A percentile compares a stretch with the other conserved stretches of the same genome.
phyloP scores from a whole-genome alignment of 1,284 basidiomycete species.

The Sanghuangporus baumii region DNA sequence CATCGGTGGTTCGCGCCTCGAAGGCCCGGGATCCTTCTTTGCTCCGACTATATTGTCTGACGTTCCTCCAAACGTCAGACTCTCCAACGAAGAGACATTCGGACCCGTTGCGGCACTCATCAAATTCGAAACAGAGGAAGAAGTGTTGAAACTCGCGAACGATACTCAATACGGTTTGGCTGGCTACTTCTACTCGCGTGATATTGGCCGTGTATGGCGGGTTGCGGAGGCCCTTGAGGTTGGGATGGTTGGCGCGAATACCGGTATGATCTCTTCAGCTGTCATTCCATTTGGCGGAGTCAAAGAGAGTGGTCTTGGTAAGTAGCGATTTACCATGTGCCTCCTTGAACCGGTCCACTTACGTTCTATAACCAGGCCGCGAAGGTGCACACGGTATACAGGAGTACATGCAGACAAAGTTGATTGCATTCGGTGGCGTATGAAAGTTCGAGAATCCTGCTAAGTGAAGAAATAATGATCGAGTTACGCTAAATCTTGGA shows the following conservation, averaged over 20 bases:
- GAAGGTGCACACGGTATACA: conserved; percentile 80
- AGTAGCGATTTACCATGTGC: conserved; percentile 19
- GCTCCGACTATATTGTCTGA: conserved; percentile 87
- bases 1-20: conserved; percentile 72
- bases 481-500: background rate
- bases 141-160: conserved; percentile 87
- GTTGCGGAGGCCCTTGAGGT: conserved; percentile 97
- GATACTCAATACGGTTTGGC: conserved; percentile 83
- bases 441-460: conserved; percentile 22
- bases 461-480: background rate
- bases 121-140: conserved; percentile 90
- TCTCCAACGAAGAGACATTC: conserved; percentile 83
- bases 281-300: conserved; percentile 91
- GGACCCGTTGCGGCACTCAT: conserved; percentile 76
- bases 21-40: conserved; percentile 55
- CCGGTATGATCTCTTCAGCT: conserved; percentile 76
- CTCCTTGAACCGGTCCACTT: background rate
- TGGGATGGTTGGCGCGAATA: conserved; percentile 93
- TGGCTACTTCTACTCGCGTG: conserved; percentile 90
- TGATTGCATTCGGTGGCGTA: conserved; percentile 72
- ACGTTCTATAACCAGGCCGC: conserved; percentile 38
- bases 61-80: conserved; percentile 61
- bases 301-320: conserved; percentile 78
- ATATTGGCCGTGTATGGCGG: conserved; percentile 88
- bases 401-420: conserved; percentile 79